Evolutionary conservation across 495 filamentous ascomycete genomes (phyloP).

Genomic region (Lophium mytilinum): DNA sequence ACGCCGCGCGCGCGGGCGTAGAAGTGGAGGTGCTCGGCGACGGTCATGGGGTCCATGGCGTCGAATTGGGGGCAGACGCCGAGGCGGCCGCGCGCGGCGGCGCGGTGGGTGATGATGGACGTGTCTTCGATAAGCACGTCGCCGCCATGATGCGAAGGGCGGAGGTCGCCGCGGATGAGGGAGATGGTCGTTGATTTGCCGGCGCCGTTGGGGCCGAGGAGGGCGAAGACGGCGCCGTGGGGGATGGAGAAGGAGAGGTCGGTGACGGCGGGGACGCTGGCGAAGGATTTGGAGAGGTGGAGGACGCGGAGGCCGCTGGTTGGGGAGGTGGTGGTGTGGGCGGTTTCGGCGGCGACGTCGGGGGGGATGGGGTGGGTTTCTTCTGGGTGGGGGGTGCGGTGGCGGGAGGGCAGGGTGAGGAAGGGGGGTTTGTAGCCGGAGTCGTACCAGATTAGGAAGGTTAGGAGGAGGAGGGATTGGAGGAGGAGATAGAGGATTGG

Average conservation of each 20-base stretch:
- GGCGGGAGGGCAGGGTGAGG: slow-evolving; percentile 29
- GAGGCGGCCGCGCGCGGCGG: slow-evolving; percentile 56
- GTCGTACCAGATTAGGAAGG: slow-evolving; percentile 64
- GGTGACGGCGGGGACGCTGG: slow-evolving; percentile 58
- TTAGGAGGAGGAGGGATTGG: slow-evolving; percentile 60
- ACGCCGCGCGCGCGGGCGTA: slow-evolving; percentile 67
- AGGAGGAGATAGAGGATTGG: slow-evolving; percentile 73
- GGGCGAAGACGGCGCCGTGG: slow-evolving; percentile 71
- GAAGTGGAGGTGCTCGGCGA: slow-evolving; percentile 58
- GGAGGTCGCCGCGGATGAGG: slow-evolving; percentile 75
- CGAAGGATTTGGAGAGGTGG: slow-evolving; percentile 58
- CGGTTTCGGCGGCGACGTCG: slow-evolving; percentile 42
- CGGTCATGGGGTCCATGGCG: slow-evolving; percentile 46
- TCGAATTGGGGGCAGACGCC: slow-evolving; percentile 74
- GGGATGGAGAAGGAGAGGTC: slow-evolving; percentile 74
- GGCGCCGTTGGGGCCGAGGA: slow-evolving; percentile 82
- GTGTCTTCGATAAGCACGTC: slow-evolving; percentile 70
- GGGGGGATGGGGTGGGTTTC: slow-evolving; percentile 38
- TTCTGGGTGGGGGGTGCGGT: slow-evolving; percentile 35
- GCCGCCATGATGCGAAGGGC: slow-evolving; percentile 35
- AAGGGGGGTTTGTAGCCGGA: slow-evolving; percentile 50
- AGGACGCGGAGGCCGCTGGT: slow-evolving; percentile 64
- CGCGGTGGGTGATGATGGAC: slow-evolving; percentile 55
- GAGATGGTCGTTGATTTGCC: slow-evolving; percentile 82
- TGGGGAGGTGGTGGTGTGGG: slow-evolving; percentile 39